These are phyloP conservation scores for Aspergillus saccharolyticus DNA, from an alignment of 495 filamentous ascomycete genomes.

Conservation along the genomic window DNA sequence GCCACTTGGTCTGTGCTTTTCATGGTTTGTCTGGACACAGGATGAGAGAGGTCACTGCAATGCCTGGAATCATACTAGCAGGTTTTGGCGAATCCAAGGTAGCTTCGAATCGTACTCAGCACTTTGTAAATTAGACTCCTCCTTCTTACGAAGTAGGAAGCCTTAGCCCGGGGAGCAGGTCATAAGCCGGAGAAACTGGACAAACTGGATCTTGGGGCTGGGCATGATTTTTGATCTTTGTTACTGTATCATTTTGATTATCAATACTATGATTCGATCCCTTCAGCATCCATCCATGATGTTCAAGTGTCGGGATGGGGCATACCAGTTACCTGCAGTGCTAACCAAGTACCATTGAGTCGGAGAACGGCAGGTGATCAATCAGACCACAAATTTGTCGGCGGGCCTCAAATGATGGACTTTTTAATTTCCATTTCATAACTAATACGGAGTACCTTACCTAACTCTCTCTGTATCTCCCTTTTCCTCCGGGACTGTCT, in stretches of 20 bases:
- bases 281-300: constrained; percentile 7
- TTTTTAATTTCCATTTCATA: background rate
- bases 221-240: background rate
- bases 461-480: background rate
- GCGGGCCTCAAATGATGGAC: background rate
- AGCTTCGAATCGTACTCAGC: background rate
- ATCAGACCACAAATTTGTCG: constrained; percentile 3
- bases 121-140: background rate
- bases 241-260: background rate
- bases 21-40: constrained; percentile 3
- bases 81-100: background rate
- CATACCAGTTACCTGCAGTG: background rate
- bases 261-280: background rate
- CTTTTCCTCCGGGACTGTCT: background rate
- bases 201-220: background rate
- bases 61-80: background rate
- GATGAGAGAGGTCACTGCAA: constrained; percentile 1
- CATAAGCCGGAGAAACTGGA: background rate
- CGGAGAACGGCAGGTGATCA: constrained; percentile 11
- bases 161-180: background rate
- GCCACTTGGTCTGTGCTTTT: constrained; percentile 13
- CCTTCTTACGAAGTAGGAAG: background rate
- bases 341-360: background rate
- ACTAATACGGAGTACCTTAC: no score
- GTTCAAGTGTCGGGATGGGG: constrained; percentile 10